phyloP scores from a whole-genome alignment of 129 eudicot species.

The Artemisia tridentata region DNA sequence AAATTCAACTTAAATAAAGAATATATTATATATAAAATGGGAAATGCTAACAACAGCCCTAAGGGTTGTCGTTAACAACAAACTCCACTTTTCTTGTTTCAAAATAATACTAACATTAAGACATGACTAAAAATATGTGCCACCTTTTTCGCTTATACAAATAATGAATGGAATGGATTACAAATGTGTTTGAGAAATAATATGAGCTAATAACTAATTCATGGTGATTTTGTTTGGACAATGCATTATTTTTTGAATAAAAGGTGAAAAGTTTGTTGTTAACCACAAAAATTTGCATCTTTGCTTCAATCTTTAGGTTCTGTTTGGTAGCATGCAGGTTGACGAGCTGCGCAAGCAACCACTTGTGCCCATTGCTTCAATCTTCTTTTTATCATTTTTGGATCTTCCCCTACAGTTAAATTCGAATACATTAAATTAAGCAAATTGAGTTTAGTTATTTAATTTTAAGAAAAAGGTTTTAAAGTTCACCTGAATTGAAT shows the following conservation, averaged over 20 bases:
- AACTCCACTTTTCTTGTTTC: too few relatives aligned
- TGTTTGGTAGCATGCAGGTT: conserved; percentile 32
- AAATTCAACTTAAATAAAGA: conserved; percentile 5
- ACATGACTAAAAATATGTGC: too few relatives aligned
- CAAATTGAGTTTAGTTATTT: not conserved
- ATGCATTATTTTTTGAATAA: too few relatives aligned
- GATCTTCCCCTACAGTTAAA: conserved; percentile 29
- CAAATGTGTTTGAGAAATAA: too few relatives aligned
- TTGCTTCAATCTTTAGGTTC: conserved; percentile 25
- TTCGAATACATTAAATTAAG: not conserved
- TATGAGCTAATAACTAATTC: too few relatives aligned
- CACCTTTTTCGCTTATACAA: too few relatives aligned
- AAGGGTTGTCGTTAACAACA: too few relatives aligned
- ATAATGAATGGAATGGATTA: too few relatives aligned
- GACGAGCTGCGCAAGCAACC: conserved; percentile 42
- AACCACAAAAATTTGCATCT: not conserved
- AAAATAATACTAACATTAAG: too few relatives aligned
- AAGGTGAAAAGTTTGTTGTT: too few relatives aligned
- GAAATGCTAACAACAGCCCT: too few relatives aligned
- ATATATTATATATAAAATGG: conserved; percentile 11
- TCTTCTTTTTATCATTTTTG: conserved; percentile 33
- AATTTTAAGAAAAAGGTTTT: not conserved
- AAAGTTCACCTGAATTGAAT: conserved; percentile 27
- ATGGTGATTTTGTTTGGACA: too few relatives aligned
- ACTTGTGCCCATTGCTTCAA: conserved; percentile 42